Evolutionary conservation across 2,329 filamentous ascomycete species (phyloP).

Genomic region (Hypoxylon sp.): DNA sequence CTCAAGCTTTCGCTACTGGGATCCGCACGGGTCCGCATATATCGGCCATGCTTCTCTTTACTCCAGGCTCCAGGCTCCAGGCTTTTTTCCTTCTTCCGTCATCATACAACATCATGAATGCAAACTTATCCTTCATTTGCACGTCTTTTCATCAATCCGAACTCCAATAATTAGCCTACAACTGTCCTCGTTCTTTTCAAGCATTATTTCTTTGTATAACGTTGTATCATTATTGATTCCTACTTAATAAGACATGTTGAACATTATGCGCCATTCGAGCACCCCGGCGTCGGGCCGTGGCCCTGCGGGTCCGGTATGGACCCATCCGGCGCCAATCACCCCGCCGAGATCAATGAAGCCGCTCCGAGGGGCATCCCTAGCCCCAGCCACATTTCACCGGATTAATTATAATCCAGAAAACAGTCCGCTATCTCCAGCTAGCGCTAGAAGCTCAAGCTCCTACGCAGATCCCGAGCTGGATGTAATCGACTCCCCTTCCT

Average conservation of each 20-base stretch:
- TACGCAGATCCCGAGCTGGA: neutral
- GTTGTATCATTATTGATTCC: neutral
- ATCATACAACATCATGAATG: neutral
- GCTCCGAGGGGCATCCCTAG: neutral
- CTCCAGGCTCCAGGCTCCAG: neutral
- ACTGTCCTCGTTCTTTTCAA: too few relatives aligned
- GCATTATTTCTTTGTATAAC: too few relatives aligned
- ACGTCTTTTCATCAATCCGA: neutral
- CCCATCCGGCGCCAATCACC: neutral
- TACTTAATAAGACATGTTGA: too few relatives aligned
- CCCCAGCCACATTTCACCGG: constrained; percentile 5
- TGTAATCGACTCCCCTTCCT: neutral
- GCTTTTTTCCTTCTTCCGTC: neutral
- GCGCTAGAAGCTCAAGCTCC: neutral
- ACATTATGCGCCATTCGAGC: too few relatives aligned
- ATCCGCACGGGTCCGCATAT: neutral
- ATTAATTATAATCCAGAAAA: constrained; percentile 8
- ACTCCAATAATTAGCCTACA: too few relatives aligned
- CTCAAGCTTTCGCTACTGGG: neutral
- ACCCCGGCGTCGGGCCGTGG: too few relatives aligned
- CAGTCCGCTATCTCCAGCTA: neutral
- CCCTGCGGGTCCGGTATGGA: too few relatives aligned
- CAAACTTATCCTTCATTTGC: neutral
- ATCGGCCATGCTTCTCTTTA: neutral
- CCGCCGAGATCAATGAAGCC: neutral